Base-by-base conservation (phyloP, 192 early-diverging fungal species). In the Coemansia guatemalensis region DNA sequence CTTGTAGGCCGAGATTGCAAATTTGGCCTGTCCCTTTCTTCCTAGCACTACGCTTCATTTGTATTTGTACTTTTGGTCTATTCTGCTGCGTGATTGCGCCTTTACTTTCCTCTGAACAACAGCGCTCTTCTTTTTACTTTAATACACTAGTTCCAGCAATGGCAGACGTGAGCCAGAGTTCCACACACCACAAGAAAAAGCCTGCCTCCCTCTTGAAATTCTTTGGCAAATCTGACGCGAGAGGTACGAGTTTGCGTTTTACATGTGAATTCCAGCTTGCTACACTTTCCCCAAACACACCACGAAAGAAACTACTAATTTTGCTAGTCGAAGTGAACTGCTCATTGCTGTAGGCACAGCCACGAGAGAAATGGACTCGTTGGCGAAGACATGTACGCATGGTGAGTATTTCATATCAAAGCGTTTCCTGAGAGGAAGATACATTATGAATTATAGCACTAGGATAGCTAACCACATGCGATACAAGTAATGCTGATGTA, bases 171-270 rank as follows among this genome's bases (percentile, higher is more conserved):
- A 17, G 39, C 39, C 12, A 12, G 39, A 44, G 39, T 12, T 17
- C 39, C 17, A 6, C 39, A 17, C 39, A 1, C 14, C 52, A 64
- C 39, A 68, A 62, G 67, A 74, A 69, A 49, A 60, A 61, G 54
- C 35, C 73, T 30, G 57, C 73, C 8, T 74, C 73, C 14, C 53
- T 74, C 14, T 65, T 74, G 62, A 32, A 39, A 12, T 74, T 74
- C 20, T 74, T 74, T 51, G 73, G 73, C 5, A 65, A 63, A 53
- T 54, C 33, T 7, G 33, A 44, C 39, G 30, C 58, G 12, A 68
- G 64, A 33, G 49, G 21, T 60, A 33, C 23, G 30, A 26, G 17
- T 9, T 41, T 26, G n/a, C 2, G 18, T 21, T 44, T 26, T 14
- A 14, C 22, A 4, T 52, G 50, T 22, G 8, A 23, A 11, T 22